A percentile compares a stretch with the other conserved stretches of the same genome.
Conservation (phyloP, 108 stramenopile species). For the Cyclotella cryptica region DNA sequence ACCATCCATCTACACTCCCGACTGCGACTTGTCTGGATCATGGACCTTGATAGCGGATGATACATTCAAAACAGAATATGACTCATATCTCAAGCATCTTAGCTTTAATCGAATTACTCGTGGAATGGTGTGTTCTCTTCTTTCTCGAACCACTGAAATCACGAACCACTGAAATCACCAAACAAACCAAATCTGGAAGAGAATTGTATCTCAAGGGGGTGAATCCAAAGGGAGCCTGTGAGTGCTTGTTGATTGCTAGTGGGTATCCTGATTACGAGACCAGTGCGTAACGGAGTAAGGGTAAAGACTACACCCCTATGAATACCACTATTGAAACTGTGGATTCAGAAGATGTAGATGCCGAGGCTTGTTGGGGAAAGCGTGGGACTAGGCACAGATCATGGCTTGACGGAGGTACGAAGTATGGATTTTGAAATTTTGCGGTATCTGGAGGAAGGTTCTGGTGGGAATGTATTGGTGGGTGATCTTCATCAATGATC, state of each 20-base stretch:
- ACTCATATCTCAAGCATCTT: constrained; percentile 36
- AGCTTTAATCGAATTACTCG: too few species aligned
- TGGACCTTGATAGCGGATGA: constrained; percentile 55
- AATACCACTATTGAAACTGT: constrained; percentile 46
- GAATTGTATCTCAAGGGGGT: too few species aligned
- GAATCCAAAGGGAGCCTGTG: constrained; percentile 51
- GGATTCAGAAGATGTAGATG: constrained; percentile 50
- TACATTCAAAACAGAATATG: constrained; percentile 45
- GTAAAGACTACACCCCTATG: constrained; percentile 27
- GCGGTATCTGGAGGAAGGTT: too few species aligned
- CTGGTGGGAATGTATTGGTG: constrained; percentile 44
- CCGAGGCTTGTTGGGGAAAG: constrained; percentile 57
- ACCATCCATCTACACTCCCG: constrained; percentile 34
- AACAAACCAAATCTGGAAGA: constrained; percentile 45
- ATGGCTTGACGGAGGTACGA: constrained; percentile 39
- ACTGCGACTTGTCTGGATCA: constrained; percentile 46
- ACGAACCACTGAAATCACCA: constrained; percentile 45
- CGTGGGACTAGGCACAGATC: constrained; percentile 47
- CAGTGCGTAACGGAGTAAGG: not conserved
- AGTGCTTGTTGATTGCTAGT: constrained; percentile 26
- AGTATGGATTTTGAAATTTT: constrained; percentile 48
- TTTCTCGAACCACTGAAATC: too few species aligned
- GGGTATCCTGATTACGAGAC: constrained; percentile 55
- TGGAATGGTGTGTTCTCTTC: constrained; percentile 46
- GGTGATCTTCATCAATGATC: too few species aligned